A percentile compares a stretch with the other conserved stretches of the same genome.
Evolutionary conservation across 495 filamentous ascomycete genomes (phyloP).

Genomic region (Lineolata rhizophorae): DNA sequence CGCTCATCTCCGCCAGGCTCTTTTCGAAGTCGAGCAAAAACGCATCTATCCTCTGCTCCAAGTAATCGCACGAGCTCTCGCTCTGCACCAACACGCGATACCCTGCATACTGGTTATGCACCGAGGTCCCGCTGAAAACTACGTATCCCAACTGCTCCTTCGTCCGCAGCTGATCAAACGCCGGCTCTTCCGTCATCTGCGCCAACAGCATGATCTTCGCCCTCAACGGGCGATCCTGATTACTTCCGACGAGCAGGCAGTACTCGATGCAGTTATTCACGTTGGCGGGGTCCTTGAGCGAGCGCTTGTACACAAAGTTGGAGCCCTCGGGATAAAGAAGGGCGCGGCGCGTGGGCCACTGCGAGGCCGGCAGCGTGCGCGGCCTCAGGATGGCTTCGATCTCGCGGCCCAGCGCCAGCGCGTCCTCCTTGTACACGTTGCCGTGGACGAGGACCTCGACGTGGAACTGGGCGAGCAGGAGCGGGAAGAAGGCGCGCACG

Average conservation of each 20-base stretch:
- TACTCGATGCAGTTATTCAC: constrained; percentile 97
- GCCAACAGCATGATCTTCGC: constrained; percentile 64
- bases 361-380: constrained; percentile 45
- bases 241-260: constrained; percentile 56
- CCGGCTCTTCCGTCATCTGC: constrained; percentile 85
- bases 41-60: constrained; percentile 68
- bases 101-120: constrained; percentile 49
- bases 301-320: constrained; percentile 63
- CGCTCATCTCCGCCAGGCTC: constrained; percentile 50
- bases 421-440: constrained; percentile 92
- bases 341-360: constrained; percentile 61
- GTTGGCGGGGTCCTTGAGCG: constrained; percentile 71
- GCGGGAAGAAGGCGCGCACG: constrained; percentile 54
- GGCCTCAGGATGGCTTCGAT: constrained; percentile 64
- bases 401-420: constrained; percentile 62
- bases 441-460: constrained; percentile 80
- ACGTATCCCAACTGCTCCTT: constrained; percentile 97
- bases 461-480: constrained; percentile 62
- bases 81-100: constrained; percentile 90
- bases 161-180: constrained; percentile 81
- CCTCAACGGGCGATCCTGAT: constrained; percentile 38
- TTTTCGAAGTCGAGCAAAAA: constrained; percentile 49
- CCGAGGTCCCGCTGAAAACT: constrained; percentile 60
- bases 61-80: constrained; percentile 59
- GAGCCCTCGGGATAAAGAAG: constrained; percentile 56